A percentile compares a stretch with the other conserved stretches of the same genome.
Conservation (phyloP, 2,329 filamentous ascomycete genomes). For the Xylaria polymorpha region DNA sequence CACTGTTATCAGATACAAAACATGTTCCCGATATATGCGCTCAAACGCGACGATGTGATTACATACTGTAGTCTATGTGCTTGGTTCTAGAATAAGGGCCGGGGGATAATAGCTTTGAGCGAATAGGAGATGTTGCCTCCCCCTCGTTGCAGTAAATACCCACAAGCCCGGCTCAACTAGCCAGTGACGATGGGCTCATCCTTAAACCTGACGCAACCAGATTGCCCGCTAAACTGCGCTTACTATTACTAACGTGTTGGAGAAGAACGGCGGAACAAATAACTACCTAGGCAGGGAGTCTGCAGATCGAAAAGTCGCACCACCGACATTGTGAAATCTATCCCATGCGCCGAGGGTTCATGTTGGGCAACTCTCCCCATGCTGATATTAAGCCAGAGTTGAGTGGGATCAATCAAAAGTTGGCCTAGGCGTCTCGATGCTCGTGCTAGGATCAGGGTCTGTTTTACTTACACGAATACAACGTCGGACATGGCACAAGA, state of each 20-base stretch:
- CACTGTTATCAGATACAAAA: not conserved
- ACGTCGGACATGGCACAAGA: constrained; percentile 28
- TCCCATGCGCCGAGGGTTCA: constrained; percentile 4
- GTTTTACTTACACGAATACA: constrained; percentile 26
- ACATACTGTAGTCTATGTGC: not conserved
- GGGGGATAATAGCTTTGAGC: constrained; percentile 17
- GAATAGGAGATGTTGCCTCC: constrained; percentile 38
- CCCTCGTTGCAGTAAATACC: constrained; percentile 42
- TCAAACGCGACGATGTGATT: constrained; percentile 30
- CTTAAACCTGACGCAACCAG: constrained; percentile 44
- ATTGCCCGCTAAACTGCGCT: constrained; percentile 39
- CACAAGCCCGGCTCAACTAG: constrained; percentile 28
- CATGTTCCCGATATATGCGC: not conserved
- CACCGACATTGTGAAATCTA: constrained; percentile 26
- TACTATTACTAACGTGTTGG: constrained; percentile 38
- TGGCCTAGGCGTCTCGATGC: constrained; percentile 7
- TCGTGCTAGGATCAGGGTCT: constrained; percentile 3
- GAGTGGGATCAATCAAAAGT: not conserved
- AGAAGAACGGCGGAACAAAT: constrained; percentile 21
- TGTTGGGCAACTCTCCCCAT: constrained; percentile 12
- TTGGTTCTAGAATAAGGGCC: constrained; percentile 23
- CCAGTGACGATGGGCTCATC: constrained; percentile 34
- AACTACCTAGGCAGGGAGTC: constrained; percentile 24
- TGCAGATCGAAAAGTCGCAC: constrained; percentile 36
- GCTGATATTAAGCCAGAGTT: not conserved